These are phyloP conservation scores for Heterobasidion occidentale DNA, from an alignment of 1,284 basidiomycete species.

Conservation along the genomic window DNA sequence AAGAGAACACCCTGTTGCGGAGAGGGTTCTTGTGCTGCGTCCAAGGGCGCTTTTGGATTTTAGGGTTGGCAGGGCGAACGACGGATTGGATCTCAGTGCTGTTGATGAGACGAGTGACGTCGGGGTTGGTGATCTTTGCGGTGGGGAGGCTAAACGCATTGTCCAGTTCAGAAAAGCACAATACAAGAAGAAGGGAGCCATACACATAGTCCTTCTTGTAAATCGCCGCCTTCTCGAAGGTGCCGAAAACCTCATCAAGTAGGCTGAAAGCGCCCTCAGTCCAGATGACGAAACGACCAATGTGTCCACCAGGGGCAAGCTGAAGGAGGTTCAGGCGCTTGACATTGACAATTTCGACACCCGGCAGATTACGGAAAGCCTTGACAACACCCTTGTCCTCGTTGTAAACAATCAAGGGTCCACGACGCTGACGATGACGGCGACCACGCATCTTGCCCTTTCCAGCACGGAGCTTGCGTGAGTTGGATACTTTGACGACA, in stretches of 20 bases:
- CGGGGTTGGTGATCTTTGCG: constrained; percentile 96
- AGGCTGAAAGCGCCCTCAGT: constrained; percentile 91
- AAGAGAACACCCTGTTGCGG: constrained; percentile 93
- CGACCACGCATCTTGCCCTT: constrained; percentile 98
- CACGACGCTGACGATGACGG: constrained; percentile 94
- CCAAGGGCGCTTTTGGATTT: constrained; percentile 88
- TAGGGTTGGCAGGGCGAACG: constrained; percentile 79
- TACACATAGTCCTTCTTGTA: constrained; percentile 94
- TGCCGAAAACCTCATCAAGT: constrained; percentile 94
- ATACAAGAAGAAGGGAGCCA: constrained; percentile 13
- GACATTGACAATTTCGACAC: constrained; percentile 97
- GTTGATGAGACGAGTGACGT: constrained; percentile 98
- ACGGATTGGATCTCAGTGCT: constrained; percentile 95
- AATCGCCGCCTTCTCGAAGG: constrained; percentile 75
- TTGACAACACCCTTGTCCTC: constrained; percentile 98
- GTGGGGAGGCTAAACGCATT: constrained; percentile 61
- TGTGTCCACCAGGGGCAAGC: constrained; percentile 98
- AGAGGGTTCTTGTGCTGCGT: constrained; percentile 99
- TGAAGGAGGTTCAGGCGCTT: constrained; percentile 95
- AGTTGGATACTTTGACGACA: constrained; percentile 96
- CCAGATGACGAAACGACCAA: constrained; percentile 99
- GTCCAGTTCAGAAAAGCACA: not conserved
- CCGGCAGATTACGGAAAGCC: constrained; percentile 98
- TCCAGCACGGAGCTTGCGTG: constrained; percentile 94
- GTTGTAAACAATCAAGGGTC: constrained; percentile 96